Evolutionary conservation across 176 grass and related monocot genomes (phyloP).

Genomic region (Aegilops longissima): DNA sequence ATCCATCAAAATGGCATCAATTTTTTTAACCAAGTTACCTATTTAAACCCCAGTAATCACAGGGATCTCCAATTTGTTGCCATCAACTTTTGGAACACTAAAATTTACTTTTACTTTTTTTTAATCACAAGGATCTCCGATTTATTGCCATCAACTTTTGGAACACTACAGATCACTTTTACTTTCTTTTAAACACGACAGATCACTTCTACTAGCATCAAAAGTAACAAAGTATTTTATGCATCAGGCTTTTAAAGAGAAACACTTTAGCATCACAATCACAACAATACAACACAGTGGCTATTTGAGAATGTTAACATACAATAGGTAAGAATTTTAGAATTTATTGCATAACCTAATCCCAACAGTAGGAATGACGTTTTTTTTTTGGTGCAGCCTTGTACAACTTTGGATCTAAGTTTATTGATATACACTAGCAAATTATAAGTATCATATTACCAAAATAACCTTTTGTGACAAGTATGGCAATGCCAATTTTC

Average conservation of each 20-base stretch:
- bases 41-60: background rate
- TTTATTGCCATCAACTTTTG: background rate
- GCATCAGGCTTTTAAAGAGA: background rate
- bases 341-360: background rate
- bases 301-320: background rate
- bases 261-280: background rate
- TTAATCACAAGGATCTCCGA: background rate
- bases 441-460: background rate
- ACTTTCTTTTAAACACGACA: background rate
- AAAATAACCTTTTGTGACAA: background rate
- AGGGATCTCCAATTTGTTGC: background rate
- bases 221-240: background rate
- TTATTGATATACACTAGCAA: constrained; percentile 11
- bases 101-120: background rate
- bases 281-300: background rate
- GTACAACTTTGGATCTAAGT: background rate
- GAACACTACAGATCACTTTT: background rate
- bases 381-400: background rate
- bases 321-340: background rate
- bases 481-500: background rate
- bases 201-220: background rate
- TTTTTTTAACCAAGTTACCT: background rate
- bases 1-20: background rate
- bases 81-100: background rate
- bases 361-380: background rate